Evolutionary conservation across 1,139 yeast species (phyloP).

Genomic region (Ogataea hybrid): DNA sequence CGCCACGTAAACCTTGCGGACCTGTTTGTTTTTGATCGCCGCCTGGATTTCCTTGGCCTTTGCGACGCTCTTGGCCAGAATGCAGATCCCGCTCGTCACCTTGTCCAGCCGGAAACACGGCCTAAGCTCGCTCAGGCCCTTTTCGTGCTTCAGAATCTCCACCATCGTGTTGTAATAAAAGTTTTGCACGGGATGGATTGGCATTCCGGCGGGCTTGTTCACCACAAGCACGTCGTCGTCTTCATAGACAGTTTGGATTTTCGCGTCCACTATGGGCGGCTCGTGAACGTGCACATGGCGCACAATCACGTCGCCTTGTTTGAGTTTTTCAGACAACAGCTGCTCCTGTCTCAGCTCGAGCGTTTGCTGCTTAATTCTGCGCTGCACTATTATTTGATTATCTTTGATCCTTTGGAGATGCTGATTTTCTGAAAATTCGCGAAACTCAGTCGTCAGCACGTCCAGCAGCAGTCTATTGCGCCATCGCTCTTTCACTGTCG

Average conservation of each 20-base stretch:
- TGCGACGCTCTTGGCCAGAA: too few species aligned
- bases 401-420: slow-evolving; percentile 22
- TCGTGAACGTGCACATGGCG: slow-evolving; percentile 60
- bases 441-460: slow-evolving; percentile 43
- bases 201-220: too few species aligned
- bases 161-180: too few species aligned
- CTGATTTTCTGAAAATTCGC: slow-evolving; percentile 24
- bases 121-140: too few species aligned
- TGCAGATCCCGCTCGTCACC: too few species aligned
- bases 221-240: too few species aligned
- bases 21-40: slow-evolving; percentile 40
- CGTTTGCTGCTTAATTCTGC: slow-evolving; percentile 16
- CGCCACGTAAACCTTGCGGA: slow-evolving; percentile 55
- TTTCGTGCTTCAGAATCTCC: too few species aligned
- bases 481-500: slow-evolving; percentile 52
- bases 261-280: slow-evolving; percentile 38
- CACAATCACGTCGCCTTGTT: slow-evolving; percentile 49
- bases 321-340: slow-evolving; percentile 30
- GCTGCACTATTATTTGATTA: slow-evolving; percentile 20
- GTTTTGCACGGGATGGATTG: too few species aligned
- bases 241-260: too few species aligned
- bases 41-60: slow-evolving; percentile 42
- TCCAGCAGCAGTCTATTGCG: slow-evolving; percentile 42
- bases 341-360: slow-evolving; percentile 12
- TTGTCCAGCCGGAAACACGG: too few species aligned